A percentile compares a stretch with the other conserved stretches of the same genome.
Evolutionary conservation across 345 rosid genomes (phyloP).

Genomic region (Carallia pectinifolia): DNA sequence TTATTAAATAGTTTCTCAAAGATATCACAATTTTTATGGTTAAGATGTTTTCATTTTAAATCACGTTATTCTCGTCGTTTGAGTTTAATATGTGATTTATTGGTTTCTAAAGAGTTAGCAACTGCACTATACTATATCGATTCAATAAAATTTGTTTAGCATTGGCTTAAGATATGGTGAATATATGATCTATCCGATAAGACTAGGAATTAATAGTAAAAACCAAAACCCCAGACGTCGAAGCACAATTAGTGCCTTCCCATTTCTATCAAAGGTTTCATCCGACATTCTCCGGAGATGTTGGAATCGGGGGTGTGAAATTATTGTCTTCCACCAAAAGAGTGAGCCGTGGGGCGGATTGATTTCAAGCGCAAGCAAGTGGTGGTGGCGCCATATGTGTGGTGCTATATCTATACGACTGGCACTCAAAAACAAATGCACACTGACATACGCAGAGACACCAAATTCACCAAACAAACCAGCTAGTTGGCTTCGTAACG

Average conservation of each 20-base stretch:
- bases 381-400: neutral
- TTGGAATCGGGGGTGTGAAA: conserved; percentile 8
- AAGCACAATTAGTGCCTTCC: neutral
- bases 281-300: conserved; percentile 6
- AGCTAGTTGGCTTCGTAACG: too few species aligned
- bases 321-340: conserved; percentile 20
- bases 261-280: neutral
- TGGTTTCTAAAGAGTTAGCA: too few species aligned
- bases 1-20: too few species aligned
- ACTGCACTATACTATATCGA: too few species aligned
- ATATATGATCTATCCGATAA: too few species aligned
- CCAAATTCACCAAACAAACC: neutral
- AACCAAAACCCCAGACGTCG: neutral
- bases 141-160: too few species aligned
- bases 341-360: neutral
- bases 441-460: neutral
- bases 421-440: neutral
- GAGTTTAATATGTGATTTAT: too few species aligned
- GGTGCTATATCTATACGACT: conserved; percentile 24
- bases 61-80: too few species aligned
- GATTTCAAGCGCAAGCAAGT: neutral
- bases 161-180: too few species aligned
- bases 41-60: too few species aligned
- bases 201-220: too few species aligned
- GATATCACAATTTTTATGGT: too few species aligned